phyloP scores from a whole-genome alignment of 2,329 filamentous ascomycete species.

The Hysterium pulicare region DNA sequence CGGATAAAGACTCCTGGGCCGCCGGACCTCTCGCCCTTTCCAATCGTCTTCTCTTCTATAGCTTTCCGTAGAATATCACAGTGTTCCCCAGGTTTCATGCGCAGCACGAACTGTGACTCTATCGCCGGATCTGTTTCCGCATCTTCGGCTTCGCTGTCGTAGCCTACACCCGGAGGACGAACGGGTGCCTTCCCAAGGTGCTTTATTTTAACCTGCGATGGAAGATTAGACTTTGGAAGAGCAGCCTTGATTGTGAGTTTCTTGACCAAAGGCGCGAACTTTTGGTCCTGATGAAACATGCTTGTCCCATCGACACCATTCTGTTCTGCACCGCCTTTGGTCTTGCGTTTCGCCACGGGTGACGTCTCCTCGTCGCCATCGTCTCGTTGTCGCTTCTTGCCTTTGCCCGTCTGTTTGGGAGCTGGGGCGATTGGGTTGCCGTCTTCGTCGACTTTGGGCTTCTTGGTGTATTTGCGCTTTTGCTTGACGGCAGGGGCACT shows the following conservation, averaged over 20 bases:
- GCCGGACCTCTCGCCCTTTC: constrained; percentile 58
- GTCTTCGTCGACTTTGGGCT: constrained; percentile 32
- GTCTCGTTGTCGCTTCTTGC: constrained; percentile 36
- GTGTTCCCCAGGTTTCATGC: constrained; percentile 82
- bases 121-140: constrained; percentile 82
- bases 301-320: not conserved
- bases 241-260: constrained; percentile 29
- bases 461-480: constrained; percentile 44
- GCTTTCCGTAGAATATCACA: constrained; percentile 76
- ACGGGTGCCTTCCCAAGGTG: constrained; percentile 27
- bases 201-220: constrained; percentile 31
- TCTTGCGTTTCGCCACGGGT: constrained; percentile 31
- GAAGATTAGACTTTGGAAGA: constrained; percentile 42
- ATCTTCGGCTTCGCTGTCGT: constrained; percentile 94
- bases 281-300: not conserved
- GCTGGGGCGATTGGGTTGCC: constrained; percentile 19
- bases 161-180: constrained; percentile 76
- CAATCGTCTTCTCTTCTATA: constrained; percentile 74
- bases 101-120: constrained; percentile 84
- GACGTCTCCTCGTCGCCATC: constrained; percentile 28
- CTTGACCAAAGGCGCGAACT: constrained; percentile 15
- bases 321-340: constrained; percentile 23
- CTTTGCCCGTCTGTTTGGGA: constrained; percentile 30
- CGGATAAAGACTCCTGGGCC: constrained; percentile 77
- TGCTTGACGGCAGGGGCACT: constrained; percentile 28